Conservation (phyloP, 1,284 basidiomycete species). For the Lignosus rhinocerotis region DNA sequence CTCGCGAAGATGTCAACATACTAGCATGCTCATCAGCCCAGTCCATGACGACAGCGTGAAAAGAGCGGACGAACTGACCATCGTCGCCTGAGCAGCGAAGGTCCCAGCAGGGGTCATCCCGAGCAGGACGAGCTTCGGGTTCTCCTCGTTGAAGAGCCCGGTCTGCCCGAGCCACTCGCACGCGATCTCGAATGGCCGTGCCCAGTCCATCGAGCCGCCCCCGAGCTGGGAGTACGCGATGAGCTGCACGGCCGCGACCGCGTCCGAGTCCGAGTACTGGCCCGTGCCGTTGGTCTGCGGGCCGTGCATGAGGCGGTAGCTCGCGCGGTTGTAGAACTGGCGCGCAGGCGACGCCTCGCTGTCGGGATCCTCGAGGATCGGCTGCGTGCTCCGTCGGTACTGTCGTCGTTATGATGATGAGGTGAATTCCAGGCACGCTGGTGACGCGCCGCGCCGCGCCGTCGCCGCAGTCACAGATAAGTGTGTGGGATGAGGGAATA, state of each 20-base stretch:
- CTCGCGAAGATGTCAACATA: slow-evolving; percentile 77
- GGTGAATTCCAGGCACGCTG: background rate
- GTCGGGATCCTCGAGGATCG: slow-evolving; percentile 48
- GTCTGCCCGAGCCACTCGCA: slow-evolving; percentile 72
- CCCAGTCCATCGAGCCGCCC: slow-evolving; percentile 67
- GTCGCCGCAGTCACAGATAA: background rate
- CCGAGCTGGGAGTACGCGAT: slow-evolving; percentile 68
- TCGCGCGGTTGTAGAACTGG: slow-evolving; percentile 68
- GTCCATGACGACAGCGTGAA: background rate
- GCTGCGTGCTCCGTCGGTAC: slow-evolving; percentile 38
- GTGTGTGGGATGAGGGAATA: background rate
- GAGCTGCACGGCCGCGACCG: slow-evolving; percentile 72
- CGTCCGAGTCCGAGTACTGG: slow-evolving; percentile 62
- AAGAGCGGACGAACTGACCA: slow-evolving; percentile 49
- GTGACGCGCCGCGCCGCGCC: background rate
- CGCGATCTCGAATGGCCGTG: slow-evolving; percentile 60
- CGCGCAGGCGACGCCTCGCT: slow-evolving; percentile 59
- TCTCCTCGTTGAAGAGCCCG: slow-evolving; percentile 59
- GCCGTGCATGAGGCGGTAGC: slow-evolving; percentile 50
- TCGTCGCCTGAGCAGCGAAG: slow-evolving; percentile 64
- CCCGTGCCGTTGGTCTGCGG: slow-evolving; percentile 45
- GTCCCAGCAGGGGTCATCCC: slow-evolving; percentile 53
- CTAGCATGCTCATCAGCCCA: slow-evolving; percentile 37
- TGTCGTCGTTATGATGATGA: background rate
- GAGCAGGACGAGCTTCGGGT: slow-evolving; percentile 57